Evolutionary conservation across 805 yeast species (phyloP), one percentile per base, ranked within the genome.

Genomic region (Kodamaea jinghongensis): DNA sequence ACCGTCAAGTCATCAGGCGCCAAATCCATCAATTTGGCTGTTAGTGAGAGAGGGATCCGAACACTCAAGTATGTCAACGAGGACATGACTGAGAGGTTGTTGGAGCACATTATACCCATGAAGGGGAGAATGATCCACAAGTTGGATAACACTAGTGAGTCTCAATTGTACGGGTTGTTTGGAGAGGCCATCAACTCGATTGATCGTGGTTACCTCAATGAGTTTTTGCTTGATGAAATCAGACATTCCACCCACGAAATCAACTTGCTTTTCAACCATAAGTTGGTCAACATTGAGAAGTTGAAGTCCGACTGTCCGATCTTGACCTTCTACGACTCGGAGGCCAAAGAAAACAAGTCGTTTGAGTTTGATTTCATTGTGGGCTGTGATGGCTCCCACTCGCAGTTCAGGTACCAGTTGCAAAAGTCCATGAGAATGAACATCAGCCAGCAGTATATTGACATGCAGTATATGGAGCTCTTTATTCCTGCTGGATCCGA

Each of bases 41-140:
- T 90, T n/a, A 81, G 91, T 34, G 81, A 79, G 39, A 72, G 97
- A 36, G 97, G 96, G 1, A 81, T 88, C 40, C 63, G 72, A 17
- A 84, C 96, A 0, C 61, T 90, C 54, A 63, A 70, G 41, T 72
- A 69, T 36, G 80, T 89, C 9, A 89, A 84, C 54, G 56, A 63
- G 1, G 71, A 65, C 10, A 68, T 88, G 68, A 78, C 83, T 9
- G 59, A 65, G 0, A 54, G 79, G 17, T 71, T 88, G 2, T 53
- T 84, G 45, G 61, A 67, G 23, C 75, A 76, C 30, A 75, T 86
- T 16, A 83, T 86, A 17, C 96, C 96, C 2, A 86, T 90, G 91
- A 65, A 75, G 30, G 96, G 96, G 2, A 70, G 97, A 31, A 88
- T 89, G 96, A 80, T 90, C 42, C 97, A 90, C 59, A 83, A 82